A percentile compares a stretch with the other conserved stretches of the same genome.
These are phyloP conservation scores for Monosporascus sp. DNA, from an alignment of 2,329 filamentous ascomycete species.

Conservation along the genomic window DNA sequence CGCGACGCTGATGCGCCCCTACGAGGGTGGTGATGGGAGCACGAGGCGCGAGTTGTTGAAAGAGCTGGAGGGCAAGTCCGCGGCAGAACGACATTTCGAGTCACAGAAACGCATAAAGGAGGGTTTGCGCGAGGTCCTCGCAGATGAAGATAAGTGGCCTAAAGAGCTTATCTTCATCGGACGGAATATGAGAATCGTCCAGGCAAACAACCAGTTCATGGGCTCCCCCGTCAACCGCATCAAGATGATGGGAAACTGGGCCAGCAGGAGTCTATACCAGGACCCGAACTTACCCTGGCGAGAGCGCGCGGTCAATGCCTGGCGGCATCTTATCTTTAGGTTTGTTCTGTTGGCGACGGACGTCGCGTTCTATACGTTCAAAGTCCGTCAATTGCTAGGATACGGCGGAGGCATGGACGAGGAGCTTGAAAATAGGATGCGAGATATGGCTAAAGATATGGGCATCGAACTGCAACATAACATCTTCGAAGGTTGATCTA, in stretches of 20 bases:
- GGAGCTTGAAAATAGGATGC: slow-evolving; percentile 85
- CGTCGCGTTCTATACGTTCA: slow-evolving; percentile 76
- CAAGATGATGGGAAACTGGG: slow-evolving; percentile 92
- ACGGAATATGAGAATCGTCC: slow-evolving; percentile 86
- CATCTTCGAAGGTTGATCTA: slow-evolving; percentile 74
- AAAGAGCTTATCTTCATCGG: slow-evolving; percentile 90
- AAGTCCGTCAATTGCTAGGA: slow-evolving; percentile 71
- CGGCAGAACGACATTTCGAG: slow-evolving; percentile 75
- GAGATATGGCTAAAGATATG: slow-evolving; percentile 80
- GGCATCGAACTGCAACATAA: slow-evolving; percentile 86
- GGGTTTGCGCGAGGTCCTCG: slow-evolving; percentile 62
- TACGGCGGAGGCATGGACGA: slow-evolving; percentile 87
- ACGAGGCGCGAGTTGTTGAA: slow-evolving; percentile 61
- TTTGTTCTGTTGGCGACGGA: slow-evolving; percentile 72
- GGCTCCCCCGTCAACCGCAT: slow-evolving; percentile 87
- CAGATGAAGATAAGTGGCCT: slow-evolving; percentile 83
- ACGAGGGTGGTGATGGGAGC: slow-evolving; percentile 74
- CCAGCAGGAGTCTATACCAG: slow-evolving; percentile 75
- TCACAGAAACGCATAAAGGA: slow-evolving; percentile 85
- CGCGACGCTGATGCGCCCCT: slow-evolving; percentile 84
- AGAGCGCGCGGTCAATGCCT: slow-evolving; percentile 64
- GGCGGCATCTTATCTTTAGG: slow-evolving; percentile 77
- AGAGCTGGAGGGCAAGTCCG: slow-evolving; percentile 53
- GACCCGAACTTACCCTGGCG: slow-evolving; percentile 58
- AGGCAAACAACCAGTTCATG: slow-evolving; percentile 87